These are phyloP conservation scores for Mortierella sp. DNA, from an alignment of 371 early-diverging fungal species.

Conservation along the genomic window DNA sequence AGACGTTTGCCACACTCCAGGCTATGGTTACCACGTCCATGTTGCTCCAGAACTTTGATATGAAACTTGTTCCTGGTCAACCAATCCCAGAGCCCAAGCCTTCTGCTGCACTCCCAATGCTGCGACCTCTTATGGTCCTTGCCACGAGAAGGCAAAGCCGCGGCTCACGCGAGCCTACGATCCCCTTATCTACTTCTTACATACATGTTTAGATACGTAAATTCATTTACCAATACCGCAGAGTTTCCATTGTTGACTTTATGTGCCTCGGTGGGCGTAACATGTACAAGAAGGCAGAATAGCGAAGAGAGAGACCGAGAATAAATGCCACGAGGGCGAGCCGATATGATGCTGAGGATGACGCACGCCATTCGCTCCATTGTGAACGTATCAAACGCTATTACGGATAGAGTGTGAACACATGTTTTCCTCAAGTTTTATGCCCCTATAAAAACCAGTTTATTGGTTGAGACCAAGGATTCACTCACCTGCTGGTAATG, in stretches of 20 bases:
- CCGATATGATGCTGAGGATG: no score
- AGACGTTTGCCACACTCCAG: slow-evolving; percentile 68
- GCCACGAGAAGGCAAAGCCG: background rate
- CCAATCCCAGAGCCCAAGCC: slow-evolving; percentile 20
- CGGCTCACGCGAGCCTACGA: background rate
- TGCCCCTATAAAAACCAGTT: no score
- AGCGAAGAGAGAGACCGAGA: no score
- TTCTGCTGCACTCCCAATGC: slow-evolving; percentile 39
- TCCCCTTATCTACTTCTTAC: background rate
- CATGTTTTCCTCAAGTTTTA: background rate
- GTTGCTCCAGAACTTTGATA: slow-evolving; percentile 60
- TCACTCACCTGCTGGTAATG: background rate
- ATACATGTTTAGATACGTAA: background rate
- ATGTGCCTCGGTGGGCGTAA: no score
- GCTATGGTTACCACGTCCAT: slow-evolving; percentile 63
- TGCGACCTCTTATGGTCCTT: slow-evolving; percentile 19
- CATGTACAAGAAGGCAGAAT: no score
- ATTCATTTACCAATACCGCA: no score
- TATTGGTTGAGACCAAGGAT: background rate
- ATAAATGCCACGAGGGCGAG: no score
- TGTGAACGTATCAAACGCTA: no score
- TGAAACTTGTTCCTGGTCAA: slow-evolving; percentile 59
- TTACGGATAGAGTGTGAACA: no score
- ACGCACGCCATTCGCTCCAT: no score
- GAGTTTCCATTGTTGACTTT: no score